Conservation (phyloP, 768 basidiomycete genomes). For the Lyophyllum atratum region DNA sequence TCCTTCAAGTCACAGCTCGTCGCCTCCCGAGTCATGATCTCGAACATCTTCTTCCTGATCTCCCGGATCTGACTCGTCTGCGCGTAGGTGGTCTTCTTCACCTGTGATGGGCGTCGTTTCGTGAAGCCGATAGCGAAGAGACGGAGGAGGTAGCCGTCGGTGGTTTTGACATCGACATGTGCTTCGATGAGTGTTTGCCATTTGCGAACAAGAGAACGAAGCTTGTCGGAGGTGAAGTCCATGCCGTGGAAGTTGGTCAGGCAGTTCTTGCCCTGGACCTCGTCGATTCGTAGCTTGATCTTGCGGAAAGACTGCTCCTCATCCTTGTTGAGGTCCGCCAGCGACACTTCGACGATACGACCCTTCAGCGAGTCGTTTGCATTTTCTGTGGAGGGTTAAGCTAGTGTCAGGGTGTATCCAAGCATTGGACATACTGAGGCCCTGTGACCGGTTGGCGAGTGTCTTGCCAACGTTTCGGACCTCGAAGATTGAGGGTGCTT, state of each 20-base stretch:
- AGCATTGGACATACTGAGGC: constrained; percentile 76
- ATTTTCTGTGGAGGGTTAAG: constrained; percentile 65
- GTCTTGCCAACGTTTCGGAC: constrained; percentile 97
- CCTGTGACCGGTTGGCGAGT: constrained; percentile 95
- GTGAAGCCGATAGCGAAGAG: constrained; percentile 99
- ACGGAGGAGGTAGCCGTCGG: constrained; percentile 98
- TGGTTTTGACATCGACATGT: constrained; percentile 98
- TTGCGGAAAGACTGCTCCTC: constrained; percentile 99
- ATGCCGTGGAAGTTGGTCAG: constrained; percentile 99
- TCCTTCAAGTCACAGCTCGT: constrained; percentile 96
- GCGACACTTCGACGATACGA: constrained; percentile 93
- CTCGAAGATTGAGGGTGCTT: constrained; percentile 98
- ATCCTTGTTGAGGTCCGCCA: constrained; percentile 98
- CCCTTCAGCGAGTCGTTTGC: constrained; percentile 98
- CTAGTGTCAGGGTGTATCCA: not conserved
- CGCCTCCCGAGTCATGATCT: constrained; percentile 96
- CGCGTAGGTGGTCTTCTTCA: constrained; percentile 99
- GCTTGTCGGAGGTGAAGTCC: constrained; percentile 99
- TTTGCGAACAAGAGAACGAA: constrained; percentile 98
- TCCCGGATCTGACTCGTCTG: constrained; percentile 93
- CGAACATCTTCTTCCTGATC: constrained; percentile 99
- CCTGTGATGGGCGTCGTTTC: constrained; percentile 93
- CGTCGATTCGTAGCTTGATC: constrained; percentile 97
- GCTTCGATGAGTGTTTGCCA: constrained; percentile 99
- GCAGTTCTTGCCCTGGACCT: constrained; percentile 98